A percentile compares a stretch with the other conserved stretches of the same genome.
phyloP scores from a whole-genome alignment of 495 filamentous ascomycete genomes.

The Hyaloscypha variabilis region DNA sequence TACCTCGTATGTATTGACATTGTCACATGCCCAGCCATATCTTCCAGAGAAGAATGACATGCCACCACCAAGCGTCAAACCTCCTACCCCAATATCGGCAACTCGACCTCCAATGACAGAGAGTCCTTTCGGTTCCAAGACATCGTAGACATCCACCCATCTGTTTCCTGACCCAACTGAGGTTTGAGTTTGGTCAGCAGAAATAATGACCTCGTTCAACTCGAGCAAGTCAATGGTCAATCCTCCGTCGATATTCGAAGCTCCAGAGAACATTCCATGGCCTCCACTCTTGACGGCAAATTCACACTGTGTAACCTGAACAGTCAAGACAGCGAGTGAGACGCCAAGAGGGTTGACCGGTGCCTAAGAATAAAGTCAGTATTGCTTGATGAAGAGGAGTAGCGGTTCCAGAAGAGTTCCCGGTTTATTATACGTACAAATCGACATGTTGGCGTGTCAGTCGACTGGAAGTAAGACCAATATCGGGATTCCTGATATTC shows the following conservation, averaged over 20 bases:
- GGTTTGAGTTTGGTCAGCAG: constrained; percentile 36
- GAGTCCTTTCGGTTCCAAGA: constrained; percentile 47
- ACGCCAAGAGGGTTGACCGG: constrained; percentile 41
- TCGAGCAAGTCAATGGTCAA: constrained; percentile 57
- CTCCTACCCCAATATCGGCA: constrained; percentile 32
- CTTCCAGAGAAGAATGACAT: constrained; percentile 46
- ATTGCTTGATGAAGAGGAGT: too few relatives aligned
- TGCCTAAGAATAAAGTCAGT: neutral
- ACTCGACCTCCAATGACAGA: constrained; percentile 46
- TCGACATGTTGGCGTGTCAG: constrained; percentile 29
- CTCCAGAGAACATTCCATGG: constrained; percentile 51
- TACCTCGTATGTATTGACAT: constrained; percentile 48
- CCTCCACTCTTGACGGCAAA: constrained; percentile 58
- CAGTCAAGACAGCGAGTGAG: constrained; percentile 37
- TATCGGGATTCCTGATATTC: constrained; percentile 33
- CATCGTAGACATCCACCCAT: constrained; percentile 58
- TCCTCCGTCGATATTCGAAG: constrained; percentile 50
- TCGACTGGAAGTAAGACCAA: constrained; percentile 53
- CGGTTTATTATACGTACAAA: too few relatives aligned
- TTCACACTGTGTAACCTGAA: constrained; percentile 36
- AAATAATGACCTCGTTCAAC: constrained; percentile 45
- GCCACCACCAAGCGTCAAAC: constrained; percentile 35
- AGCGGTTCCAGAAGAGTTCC: too few relatives aligned
- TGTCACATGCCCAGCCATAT: constrained; percentile 51
- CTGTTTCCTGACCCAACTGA: constrained; percentile 46